phyloP scores from a whole-genome alignment of 1,284 basidiomycete genomes.

The Singerocomus inundabilis region DNA sequence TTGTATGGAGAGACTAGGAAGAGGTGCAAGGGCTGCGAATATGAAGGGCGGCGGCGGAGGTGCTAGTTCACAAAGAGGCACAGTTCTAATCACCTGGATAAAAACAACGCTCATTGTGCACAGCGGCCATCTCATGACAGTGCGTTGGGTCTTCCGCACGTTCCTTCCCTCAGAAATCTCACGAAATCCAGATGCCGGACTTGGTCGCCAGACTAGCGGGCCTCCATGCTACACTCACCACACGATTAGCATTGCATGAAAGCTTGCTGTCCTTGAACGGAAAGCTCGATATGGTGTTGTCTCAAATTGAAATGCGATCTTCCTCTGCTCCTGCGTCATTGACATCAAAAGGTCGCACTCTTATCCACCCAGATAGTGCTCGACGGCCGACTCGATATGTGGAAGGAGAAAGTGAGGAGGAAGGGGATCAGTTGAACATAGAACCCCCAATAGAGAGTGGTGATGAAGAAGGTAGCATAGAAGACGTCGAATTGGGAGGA shows the following conservation, averaged over 20 bases:
- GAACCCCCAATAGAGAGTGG: conserved; percentile 62
- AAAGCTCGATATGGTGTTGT: conserved; percentile 88
- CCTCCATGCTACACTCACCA: conserved; percentile 81
- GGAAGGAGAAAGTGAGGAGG: conserved; percentile 75
- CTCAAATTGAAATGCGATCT: conserved; percentile 87
- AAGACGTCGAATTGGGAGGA: conserved; percentile 64
- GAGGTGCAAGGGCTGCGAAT: conserved; percentile 69
- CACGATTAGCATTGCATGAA: conserved; percentile 81
- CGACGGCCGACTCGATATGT: conserved; percentile 59
- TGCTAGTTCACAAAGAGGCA: conserved; percentile 84
- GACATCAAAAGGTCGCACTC: conserved; percentile 39
- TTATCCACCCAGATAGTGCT: conserved; percentile 27
- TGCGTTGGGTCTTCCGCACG: conserved; percentile 39
- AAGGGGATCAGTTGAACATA: conserved; percentile 65
- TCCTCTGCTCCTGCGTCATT: conserved; percentile 59
- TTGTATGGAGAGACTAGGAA: conserved; percentile 86
- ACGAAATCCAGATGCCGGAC: conserved; percentile 70
- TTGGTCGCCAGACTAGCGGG: conserved; percentile 80
- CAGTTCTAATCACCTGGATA: conserved; percentile 85
- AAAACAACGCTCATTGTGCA: conserved; percentile 85
- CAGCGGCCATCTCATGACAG: conserved; percentile 93
- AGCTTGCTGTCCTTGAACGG: conserved; percentile 85
- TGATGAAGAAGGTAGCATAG: conserved; percentile 66
- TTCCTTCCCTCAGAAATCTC: conserved; percentile 14
- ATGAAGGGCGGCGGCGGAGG: conserved; percentile 81